Evolutionary conservation across 371 early-diverging fungal species (phyloP).

Genomic region (Globomyces sp.): DNA sequence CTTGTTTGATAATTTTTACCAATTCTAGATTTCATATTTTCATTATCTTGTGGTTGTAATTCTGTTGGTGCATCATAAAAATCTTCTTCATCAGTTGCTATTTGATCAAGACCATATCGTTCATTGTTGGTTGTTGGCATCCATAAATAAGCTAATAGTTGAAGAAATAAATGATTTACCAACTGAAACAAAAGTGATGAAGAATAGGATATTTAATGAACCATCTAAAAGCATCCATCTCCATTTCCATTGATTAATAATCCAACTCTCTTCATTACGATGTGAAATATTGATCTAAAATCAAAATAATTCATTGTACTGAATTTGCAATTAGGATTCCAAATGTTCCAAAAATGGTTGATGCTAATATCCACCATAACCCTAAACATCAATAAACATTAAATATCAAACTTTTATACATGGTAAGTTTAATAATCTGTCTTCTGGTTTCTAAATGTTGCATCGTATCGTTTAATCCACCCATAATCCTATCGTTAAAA

Average conservation of each 20-base stretch:
- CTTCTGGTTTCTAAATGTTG: conserved; percentile 66
- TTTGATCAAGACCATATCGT: conserved; percentile 67
- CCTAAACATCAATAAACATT: conserved; percentile 14
- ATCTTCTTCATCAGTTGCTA: conserved; percentile 36
- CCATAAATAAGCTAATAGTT: conserved; percentile 58
- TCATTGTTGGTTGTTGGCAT: conserved; percentile 90
- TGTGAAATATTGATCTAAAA: conserved; percentile 59
- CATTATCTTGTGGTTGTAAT: conserved; percentile 17
- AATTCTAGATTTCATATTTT: conserved; percentile 10
- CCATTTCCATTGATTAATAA: conserved; percentile 76
- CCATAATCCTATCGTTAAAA: conserved; percentile 39
- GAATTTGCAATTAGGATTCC: conserved; percentile 80
- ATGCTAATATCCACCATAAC: conserved; percentile 75
- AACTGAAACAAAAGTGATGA: conserved; percentile 74
- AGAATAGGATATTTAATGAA: conserved; percentile 68
- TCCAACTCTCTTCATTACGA: conserved; percentile 64
- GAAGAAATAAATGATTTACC: conserved; percentile 37
- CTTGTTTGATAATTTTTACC: conserved; percentile 10
- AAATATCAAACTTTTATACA: conserved; percentile 67
- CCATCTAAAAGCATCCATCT: conserved; percentile 94
- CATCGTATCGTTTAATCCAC: conserved; percentile 62
- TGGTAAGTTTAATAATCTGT: conserved; percentile 82
- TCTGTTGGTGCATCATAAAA: conserved; percentile 34
- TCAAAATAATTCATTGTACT: conserved; percentile 20
- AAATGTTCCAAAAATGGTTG: conserved; percentile 70